phyloP scores from a whole-genome alignment of 768 basidiomycete species.

The Mycena kentingensis region DNA sequence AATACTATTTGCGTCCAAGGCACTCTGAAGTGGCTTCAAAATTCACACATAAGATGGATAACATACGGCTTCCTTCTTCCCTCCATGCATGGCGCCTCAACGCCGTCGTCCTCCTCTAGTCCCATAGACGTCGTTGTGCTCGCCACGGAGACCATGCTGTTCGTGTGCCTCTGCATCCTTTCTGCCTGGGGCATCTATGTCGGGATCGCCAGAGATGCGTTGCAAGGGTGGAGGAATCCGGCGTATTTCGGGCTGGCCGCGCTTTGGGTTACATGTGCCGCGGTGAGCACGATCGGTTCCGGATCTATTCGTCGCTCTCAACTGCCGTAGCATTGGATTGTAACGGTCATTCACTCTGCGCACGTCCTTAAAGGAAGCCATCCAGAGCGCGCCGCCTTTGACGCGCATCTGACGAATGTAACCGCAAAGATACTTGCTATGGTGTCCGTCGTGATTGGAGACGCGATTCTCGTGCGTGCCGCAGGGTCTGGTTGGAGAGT shows the following conservation, averaged over 20 bases:
- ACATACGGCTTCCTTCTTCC: background rate
- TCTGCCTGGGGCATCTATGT: background rate
- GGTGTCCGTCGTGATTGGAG: background rate
- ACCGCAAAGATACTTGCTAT: too few species aligned
- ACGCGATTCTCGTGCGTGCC: background rate
- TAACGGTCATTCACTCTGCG: background rate
- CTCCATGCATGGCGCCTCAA: background rate
- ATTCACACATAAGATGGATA: background rate
- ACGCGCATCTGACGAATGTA: background rate
- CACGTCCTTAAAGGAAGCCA: background rate
- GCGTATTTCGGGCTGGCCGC: background rate
- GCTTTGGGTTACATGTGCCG: background rate
- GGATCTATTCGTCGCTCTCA: background rate
- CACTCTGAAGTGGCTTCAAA: too few species aligned
- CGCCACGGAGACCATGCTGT: background rate
- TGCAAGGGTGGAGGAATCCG: background rate
- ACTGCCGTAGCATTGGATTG: background rate
- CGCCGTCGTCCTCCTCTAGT: too few species aligned
- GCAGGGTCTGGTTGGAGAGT: background rate
- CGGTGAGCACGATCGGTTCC: background rate
- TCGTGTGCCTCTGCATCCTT: background rate
- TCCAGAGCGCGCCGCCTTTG: background rate
- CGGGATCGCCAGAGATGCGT: background rate
- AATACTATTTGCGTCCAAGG: too few species aligned
- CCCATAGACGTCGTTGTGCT: background rate